phyloP scores from a whole-genome alignment of 257 asterid genomes.

The Lantana camara region DNA sequence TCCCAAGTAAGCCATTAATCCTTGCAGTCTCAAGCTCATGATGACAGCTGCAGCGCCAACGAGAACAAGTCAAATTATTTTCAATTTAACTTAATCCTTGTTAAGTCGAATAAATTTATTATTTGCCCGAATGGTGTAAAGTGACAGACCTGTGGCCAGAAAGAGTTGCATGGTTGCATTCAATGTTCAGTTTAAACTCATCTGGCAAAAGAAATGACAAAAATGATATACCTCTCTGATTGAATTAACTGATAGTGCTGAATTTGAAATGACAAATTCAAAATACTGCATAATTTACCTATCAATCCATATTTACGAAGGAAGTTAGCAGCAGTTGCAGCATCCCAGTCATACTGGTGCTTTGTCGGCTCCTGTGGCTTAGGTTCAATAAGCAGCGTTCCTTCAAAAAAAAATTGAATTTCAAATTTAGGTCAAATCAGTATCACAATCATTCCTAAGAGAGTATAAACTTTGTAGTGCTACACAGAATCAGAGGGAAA shows the following conservation, averaged over 20 bases:
- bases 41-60: constrained; percentile 60
- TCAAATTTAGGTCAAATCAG: too few species aligned
- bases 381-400: constrained; percentile 95
- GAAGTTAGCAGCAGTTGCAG: constrained; percentile 95
- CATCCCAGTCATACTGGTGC: constrained; percentile 99
- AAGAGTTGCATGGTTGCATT: constrained; percentile 97
- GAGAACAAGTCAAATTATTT: neutral
- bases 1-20: constrained; percentile 90
- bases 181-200: constrained; percentile 92
- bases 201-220: constrained; percentile 43
- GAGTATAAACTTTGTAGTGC: too few species aligned
- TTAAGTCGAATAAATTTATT: too few species aligned
- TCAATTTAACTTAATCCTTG: too few species aligned
- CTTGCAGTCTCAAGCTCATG: constrained; percentile 98
- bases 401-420: constrained; percentile 37
- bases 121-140: too few species aligned
- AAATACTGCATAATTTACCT: constrained; percentile 40
- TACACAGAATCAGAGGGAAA: neutral
- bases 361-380: constrained; percentile 99
- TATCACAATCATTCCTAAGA: too few species aligned
- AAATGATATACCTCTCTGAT: neutral
- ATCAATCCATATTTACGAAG: constrained; percentile 86
- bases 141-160: constrained; percentile 91
- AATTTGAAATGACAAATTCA: neutral
- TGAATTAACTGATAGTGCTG: too few species aligned